Evolutionary conservation across 2,329 filamentous ascomycete species (phyloP).

Genomic region (Aspergillus felis): DNA sequence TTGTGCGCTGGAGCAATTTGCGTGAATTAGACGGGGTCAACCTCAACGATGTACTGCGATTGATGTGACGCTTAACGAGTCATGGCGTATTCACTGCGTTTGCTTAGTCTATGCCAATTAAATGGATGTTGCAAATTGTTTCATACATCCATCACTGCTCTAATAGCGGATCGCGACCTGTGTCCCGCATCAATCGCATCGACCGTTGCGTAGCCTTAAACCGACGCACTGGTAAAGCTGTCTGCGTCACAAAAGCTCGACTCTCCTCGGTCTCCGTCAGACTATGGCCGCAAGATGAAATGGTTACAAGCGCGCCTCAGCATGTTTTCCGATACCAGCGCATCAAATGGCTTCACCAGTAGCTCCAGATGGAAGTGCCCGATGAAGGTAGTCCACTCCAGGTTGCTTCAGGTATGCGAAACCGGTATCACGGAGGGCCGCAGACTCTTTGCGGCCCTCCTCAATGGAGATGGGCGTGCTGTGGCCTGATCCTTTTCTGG

Average conservation of each 20-base stretch:
- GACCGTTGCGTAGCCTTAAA: neutral
- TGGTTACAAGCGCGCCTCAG: neutral
- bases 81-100: neutral
- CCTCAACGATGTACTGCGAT: neutral
- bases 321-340: no score
- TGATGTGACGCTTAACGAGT: no score
- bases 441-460: no score
- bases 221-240: neutral
- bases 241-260: neutral
- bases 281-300: neutral
- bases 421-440: neutral
- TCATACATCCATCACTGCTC: neutral
- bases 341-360: neutral
- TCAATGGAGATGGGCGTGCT: neutral
- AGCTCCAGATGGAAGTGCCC: neutral
- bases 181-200: neutral
- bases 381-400: neutral
- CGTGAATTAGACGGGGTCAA: neutral
- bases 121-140: neutral
- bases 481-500: neutral
- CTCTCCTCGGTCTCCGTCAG: neutral
- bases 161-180: neutral
- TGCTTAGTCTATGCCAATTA: neutral
- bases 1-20: slow-evolving; percentile 17
- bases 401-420: neutral